Evolutionary conservation across 2,329 filamentous ascomycete genomes (phyloP), one percentile per base, ranked within the genome.

Genomic region (Diaporthe citriasiana): DNA sequence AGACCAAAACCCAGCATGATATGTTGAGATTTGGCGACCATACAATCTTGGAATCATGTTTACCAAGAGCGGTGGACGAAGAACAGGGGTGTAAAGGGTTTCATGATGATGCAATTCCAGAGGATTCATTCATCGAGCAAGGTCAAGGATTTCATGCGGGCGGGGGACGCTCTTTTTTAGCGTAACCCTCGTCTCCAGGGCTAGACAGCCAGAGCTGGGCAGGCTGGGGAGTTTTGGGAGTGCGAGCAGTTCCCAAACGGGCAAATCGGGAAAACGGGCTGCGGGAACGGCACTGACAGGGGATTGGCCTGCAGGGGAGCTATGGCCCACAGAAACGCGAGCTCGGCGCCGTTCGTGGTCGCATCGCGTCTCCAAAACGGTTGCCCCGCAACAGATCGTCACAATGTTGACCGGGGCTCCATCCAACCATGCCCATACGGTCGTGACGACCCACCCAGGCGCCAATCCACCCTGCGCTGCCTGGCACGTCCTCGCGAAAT

Each of bases 321-420:
- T 66, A 38, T 51, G 22, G 63, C 63, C 63, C 45, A 51, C 45
- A 27, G 50, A 60, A 66, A 66, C 63, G 63, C 63, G 63, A 66
- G 45, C 30, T 19, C n/a, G 63, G 22, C 63, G 63, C 63, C 63
- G 63, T 66, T 51, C 45, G 45, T 51, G 63, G 63, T 51, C 7
- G 63, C 15, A 51, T 66, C 63, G 63, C 63, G 63, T 66, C 63
- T 51, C 42, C 63, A 66, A 66, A 40, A 66, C 63, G 63, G 63
- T 66, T 66, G 63, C 63, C 63, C 63, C 63, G 63, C 63, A 66
- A 66, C 63, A 38, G 3, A 66, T 27, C 45, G 63, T 66, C 63
- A 66, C 63, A 66, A 66, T 66, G 63, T 66, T 66, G 63, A 66
- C 63, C 63, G 19, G 63, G 63, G 63, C 63, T 38, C 63, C 45